Evolutionary conservation across 768 basidiomycete species (phyloP).

Genomic region (Lactarius trivialis): DNA sequence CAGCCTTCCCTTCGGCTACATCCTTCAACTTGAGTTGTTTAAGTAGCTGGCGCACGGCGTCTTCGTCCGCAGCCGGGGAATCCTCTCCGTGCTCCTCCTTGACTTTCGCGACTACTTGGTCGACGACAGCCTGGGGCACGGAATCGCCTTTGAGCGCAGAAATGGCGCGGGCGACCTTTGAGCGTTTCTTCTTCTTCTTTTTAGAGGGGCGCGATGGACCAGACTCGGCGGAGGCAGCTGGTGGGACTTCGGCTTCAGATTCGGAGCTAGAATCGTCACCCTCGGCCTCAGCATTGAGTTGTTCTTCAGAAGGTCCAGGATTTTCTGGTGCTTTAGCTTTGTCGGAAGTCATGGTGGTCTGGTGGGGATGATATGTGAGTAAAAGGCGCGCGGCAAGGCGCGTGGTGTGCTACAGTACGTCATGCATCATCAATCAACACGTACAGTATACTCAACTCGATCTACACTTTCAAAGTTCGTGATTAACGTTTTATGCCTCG

Average conservation of each 20-base stretch:
- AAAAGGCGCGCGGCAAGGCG: neutral
- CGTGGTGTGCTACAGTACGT: no score
- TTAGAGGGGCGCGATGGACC: conserved; percentile 42
- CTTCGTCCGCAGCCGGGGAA: conserved; percentile 42
- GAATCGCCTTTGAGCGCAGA: conserved; percentile 46
- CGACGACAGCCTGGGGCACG: conserved; percentile 60
- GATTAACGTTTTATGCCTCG: no score
- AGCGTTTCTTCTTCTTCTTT: conserved; percentile 89
- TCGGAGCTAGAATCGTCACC: conserved; percentile 4
- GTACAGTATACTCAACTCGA: no score
- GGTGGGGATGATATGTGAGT: neutral
- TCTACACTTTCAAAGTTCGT: no score
- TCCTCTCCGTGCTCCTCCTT: conserved; percentile 37
- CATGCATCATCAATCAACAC: no score
- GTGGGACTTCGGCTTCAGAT: conserved; percentile 5
- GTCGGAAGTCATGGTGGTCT: conserved; percentile 6
- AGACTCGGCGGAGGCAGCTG: conserved; percentile 22
- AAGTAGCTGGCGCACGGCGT: conserved; percentile 60
- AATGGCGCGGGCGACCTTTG: conserved; percentile 52
- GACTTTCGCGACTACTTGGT: conserved; percentile 54
- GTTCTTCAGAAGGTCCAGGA: neutral
- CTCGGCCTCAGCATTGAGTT: neutral
- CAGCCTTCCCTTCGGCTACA: conserved; percentile 74
- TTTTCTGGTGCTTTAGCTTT: conserved; percentile 9
- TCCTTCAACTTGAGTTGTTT: conserved; percentile 83